These are phyloP conservation scores for Ophiostoma sp. DNA, from an alignment of 2,329 filamentous ascomycete genomes.

Conservation along the genomic window DNA sequence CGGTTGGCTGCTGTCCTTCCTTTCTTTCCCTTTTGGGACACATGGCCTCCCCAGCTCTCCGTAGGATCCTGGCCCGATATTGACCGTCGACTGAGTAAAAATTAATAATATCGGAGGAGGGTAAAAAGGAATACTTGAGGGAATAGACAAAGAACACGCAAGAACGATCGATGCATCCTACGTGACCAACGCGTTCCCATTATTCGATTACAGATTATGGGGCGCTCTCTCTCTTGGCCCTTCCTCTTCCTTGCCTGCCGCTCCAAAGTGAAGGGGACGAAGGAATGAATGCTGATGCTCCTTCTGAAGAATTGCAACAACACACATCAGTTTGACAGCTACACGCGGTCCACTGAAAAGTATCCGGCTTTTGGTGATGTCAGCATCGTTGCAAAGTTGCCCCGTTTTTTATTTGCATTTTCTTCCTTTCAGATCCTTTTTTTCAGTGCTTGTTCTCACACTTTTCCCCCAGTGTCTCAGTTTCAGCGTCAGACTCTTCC, in stretches of 20 bases:
- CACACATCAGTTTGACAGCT: not conserved
- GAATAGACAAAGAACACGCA: not conserved
- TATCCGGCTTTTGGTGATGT: constrained; percentile 3
- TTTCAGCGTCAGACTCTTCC: not conserved
- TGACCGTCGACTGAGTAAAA: not conserved
- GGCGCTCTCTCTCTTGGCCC: not conserved
- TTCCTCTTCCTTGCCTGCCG: too few relatives aligned
- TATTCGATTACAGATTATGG: not conserved
- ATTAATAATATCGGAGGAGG: not conserved
- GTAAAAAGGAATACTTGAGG: too few relatives aligned
- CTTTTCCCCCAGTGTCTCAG: not conserved
- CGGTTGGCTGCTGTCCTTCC: not conserved
- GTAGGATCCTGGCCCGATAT: not conserved
- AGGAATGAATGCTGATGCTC: not conserved
- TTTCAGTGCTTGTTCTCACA: not conserved
- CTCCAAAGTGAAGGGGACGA: too few relatives aligned
- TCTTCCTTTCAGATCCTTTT: not conserved
- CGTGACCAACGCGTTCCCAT: not conserved
- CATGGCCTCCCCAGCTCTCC: not conserved
- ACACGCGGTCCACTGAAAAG: not conserved
- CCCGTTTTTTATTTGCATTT: not conserved
- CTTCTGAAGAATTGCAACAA: not conserved
- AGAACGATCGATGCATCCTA: not conserved
- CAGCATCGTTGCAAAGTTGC: constrained; percentile 8
- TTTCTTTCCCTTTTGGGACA: not conserved